Base-by-base conservation (phyloP, 257 asterid genomes). In the Rhazya stricta region DNA sequence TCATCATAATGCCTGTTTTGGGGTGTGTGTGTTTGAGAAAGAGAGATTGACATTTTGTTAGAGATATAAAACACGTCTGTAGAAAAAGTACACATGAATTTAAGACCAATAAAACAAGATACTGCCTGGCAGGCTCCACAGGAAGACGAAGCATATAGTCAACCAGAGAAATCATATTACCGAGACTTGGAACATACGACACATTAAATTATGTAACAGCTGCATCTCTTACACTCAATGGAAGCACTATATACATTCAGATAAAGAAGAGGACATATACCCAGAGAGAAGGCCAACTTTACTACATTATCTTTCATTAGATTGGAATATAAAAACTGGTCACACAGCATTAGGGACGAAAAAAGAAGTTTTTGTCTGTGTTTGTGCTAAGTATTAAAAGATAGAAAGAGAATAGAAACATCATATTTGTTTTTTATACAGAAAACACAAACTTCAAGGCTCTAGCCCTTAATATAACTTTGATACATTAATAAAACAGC, bases 401-500 rank as follows among this genome's bases (percentile, higher is more conserved):
- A 67, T 34, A 50, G 42, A 46, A 51, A 65, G 77, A 45, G 73
- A 23, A 53, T 53, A 56, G 65, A 60, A 73, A 66, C 70, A 58
- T 81, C 74, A 73, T 36, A 29, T 72, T 30, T n/a, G 67, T 70
- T 61, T 56, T 36, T 68, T 46, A 73, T 73, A 37, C 54, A 53
- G 11, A 34, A 12, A 36, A 74, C 74, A 73, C 67, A 75, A 75
- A 51, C 27, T 70, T 61, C 77, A 42, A 75, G 68, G 50, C 63
- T 71, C 56, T 63, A 69, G 57, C 72, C 30, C 72, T 53, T 30
- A 42, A 76, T 65, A 66, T 39, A 25, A 80, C 50, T 43, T 70
- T 56, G 30, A 72, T 19, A 76, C 36, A 74, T 63, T 75, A 72
- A 72, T 39, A 71, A 66, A 42, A 74, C 48, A 76, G 75, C 45